Evolutionary conservation across 2,329 filamentous ascomycete genomes (phyloP).

Genomic region (Sporothrix phasma): DNA sequence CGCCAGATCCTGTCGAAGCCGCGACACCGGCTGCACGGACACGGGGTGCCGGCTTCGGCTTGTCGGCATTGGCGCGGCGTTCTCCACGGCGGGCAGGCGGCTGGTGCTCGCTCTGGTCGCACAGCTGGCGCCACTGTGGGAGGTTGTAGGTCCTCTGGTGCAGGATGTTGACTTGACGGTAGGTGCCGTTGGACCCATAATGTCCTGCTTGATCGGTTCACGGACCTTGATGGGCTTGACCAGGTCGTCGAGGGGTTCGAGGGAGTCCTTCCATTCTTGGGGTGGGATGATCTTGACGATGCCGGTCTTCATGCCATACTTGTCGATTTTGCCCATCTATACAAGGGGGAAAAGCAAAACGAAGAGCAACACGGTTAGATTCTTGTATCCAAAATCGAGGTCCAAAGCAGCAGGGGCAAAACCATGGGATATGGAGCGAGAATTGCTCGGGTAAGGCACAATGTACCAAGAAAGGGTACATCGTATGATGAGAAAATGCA

Average conservation of each 20-base stretch:
- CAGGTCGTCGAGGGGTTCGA: slow-evolving; percentile 70
- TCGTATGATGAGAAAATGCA: neutral
- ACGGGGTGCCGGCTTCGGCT: slow-evolving; percentile 35
- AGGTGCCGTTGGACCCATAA: slow-evolving; percentile 89
- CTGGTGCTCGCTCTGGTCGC: slow-evolving; percentile 91
- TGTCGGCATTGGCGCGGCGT: slow-evolving; percentile 53
- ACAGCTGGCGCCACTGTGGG: slow-evolving; percentile 88
- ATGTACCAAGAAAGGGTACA: neutral
- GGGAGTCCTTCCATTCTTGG: slow-evolving; percentile 77
- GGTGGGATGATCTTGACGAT: slow-evolving; percentile 95
- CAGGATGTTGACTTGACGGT: slow-evolving; percentile 93
- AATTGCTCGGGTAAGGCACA: no score
- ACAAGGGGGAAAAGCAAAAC: neutral
- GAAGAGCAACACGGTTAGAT: slow-evolving; percentile 20
- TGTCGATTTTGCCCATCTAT: slow-evolving; percentile 72
- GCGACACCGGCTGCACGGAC: slow-evolving; percentile 27
- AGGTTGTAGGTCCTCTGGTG: slow-evolving; percentile 94
- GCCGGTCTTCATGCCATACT: slow-evolving; percentile 93
- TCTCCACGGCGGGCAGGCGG: slow-evolving; percentile 85
- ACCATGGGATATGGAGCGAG: no score
- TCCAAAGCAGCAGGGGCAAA: neutral
- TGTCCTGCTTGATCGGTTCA: slow-evolving; percentile 96
- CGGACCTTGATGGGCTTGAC: slow-evolving; percentile 89
- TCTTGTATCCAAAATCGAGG: neutral
- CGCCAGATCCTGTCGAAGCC: slow-evolving; percentile 1